These are phyloP conservation scores for Eleusine coracana DNA, from an alignment of 176 grass and related monocot genomes.

Conservation along the genomic window DNA sequence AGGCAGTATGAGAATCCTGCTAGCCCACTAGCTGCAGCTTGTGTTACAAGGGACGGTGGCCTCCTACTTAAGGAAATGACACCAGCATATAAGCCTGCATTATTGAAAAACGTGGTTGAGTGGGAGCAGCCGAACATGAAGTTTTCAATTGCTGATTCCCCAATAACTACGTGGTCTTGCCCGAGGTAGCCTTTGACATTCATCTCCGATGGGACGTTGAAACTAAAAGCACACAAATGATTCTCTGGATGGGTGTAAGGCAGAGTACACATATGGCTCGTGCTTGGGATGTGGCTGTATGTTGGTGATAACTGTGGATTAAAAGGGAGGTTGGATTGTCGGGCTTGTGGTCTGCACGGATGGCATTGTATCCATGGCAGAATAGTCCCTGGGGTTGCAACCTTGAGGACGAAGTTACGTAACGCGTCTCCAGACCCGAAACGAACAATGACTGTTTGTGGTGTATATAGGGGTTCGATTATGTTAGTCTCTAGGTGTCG, in stretches of 20 bases:
- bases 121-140: not conserved
- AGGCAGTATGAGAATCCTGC: not conserved
- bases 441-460: not conserved
- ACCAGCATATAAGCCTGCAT: not conserved
- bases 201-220: not conserved
- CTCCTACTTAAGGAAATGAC: not conserved
- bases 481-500: not conserved
- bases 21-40: not conserved
- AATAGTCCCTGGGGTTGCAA: not conserved
- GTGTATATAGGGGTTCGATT: not conserved
- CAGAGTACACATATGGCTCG: not conserved
- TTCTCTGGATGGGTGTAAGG: not conserved
- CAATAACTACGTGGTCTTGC: not conserved
- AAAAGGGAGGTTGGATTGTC: not conserved
- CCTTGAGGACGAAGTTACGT: not conserved
- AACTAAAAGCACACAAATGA: not conserved
- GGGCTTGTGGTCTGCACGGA: too few species aligned
- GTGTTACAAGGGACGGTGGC: not conserved
- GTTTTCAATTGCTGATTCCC: not conserved
- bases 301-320: not conserved
- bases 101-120: not conserved
- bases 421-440: not conserved
- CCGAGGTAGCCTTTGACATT: not conserved
- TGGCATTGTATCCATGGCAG: not conserved
- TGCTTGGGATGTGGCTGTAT: not conserved